Base-by-base conservation (phyloP, 805 yeast genomes). In the Myxozyma neotropica region DNA sequence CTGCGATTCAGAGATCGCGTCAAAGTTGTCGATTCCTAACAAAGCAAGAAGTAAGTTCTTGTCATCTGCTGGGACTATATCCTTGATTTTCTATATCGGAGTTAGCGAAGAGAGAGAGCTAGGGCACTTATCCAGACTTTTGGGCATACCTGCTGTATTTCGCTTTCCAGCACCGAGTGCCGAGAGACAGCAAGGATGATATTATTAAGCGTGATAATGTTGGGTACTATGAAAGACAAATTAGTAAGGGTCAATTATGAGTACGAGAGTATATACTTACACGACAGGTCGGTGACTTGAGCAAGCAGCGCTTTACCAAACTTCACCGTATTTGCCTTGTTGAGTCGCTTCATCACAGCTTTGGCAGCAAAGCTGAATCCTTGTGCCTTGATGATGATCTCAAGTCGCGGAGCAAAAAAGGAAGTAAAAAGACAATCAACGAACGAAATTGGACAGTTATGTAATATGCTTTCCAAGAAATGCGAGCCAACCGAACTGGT, bases 401-500 rank as follows among this genome's bases (percentile, higher is more conserved):
- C 76, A 5, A 92, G 75, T 62, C 96, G 79, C 31, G 86, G 88
- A 61, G 80, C 81, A 85, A 92, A 88, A 75, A 91, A 89, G 4
- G 81, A 72, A 42, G 74, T 75, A 75, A 83, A 89, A 48, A 93
- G 73, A 67, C 96, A 80, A 67, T 86, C 88, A 21, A 88, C 81
- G 70, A 83, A 85, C 64, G 83, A 86, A 63, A 81, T 74, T 65
- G 94, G 84, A 62, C 86, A 85, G 59, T 81, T 81, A 49, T 80
- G 82, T 53, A 92, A 77, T 10, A 85, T 81, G 19, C 85, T 80
- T 72, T 94, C 90, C 27, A 93, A 77, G 76, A 94, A 93, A 74
- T 91, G 97, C 1, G 96, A 87, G 0, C 98, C 99, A n/a, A 92
- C 89, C 0, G 95, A 78, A 70, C 91, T 96, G 7, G 94, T 83